phyloP scores from a whole-genome alignment of 305 asterid species.

The Fraxinus baroniana region DNA sequence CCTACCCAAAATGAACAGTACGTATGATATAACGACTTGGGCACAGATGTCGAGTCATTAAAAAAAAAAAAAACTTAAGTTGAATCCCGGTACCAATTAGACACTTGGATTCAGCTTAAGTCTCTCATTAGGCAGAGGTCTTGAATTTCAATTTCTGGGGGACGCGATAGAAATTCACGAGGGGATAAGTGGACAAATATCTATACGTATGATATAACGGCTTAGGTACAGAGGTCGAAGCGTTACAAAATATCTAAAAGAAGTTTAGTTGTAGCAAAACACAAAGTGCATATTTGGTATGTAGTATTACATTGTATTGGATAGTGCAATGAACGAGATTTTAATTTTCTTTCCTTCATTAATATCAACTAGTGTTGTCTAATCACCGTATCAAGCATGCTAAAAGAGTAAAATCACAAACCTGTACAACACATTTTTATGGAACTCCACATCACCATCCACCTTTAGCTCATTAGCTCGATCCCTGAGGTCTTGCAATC shows the following conservation, averaged over 20 bases:
- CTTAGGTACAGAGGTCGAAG: no score
- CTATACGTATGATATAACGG: no score
- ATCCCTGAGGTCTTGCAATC: slow-evolving; percentile 72
- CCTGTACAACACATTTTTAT: slow-evolving; percentile 86
- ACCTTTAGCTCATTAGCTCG: slow-evolving; percentile 62
- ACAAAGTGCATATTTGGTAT: background rate
- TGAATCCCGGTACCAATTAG: no score
- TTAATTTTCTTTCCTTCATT: background rate
- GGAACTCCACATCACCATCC: slow-evolving; percentile 82
- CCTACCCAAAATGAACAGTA: no score
- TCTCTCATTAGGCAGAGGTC: no score
- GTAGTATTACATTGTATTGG: background rate
- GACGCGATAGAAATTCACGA: no score
- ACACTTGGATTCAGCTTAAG: no score
- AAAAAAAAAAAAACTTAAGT: no score
- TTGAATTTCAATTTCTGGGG: no score
- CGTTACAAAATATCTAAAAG: background rate
- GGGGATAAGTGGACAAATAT: no score
- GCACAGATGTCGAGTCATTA: no score
- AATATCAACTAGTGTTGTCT: background rate
- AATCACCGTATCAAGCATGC: background rate
- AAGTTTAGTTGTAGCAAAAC: background rate
- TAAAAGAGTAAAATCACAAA: slow-evolving; percentile 23
- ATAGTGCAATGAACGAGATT: background rate
- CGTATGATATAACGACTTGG: no score